A percentile compares a stretch with the other conserved stretches of the same genome.
These are phyloP conservation scores for Orychophragmus violaceus DNA, from an alignment of 345 rosid species.

Conservation along the genomic window DNA sequence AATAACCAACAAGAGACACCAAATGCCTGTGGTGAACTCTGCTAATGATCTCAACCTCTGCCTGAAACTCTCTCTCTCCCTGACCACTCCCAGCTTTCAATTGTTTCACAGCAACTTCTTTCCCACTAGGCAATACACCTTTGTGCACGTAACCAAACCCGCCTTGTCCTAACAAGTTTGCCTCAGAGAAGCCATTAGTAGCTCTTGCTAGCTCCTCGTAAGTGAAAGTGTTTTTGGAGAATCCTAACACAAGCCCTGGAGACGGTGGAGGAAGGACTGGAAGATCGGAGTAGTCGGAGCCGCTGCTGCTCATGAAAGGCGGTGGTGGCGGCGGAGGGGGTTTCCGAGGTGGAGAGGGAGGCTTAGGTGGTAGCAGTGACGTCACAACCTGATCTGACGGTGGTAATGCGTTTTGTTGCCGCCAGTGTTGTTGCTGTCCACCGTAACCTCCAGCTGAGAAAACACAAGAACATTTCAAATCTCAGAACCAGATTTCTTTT, in stretches of 20 bases:
- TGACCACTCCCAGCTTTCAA: slow-evolving; percentile 62
- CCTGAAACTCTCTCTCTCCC: slow-evolving; percentile 64
- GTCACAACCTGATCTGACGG: slow-evolving; percentile 38
- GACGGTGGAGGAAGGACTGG: slow-evolving; percentile 57
- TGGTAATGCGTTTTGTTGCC: slow-evolving; percentile 55
- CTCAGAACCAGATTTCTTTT: neutral
- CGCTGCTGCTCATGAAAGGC: slow-evolving; percentile 52
- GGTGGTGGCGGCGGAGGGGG: slow-evolving; percentile 40
- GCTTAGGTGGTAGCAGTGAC: slow-evolving; percentile 35
- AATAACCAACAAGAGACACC: slow-evolving; percentile 67
- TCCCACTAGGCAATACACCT: slow-evolving; percentile 59
- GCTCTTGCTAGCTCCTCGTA: slow-evolving; percentile 56
- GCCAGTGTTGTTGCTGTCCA: slow-evolving; percentile 57
- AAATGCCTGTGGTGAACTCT: slow-evolving; percentile 71
- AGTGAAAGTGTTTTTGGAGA: slow-evolving; percentile 63
- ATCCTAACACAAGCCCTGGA: slow-evolving; percentile 50
- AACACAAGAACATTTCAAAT: neutral
- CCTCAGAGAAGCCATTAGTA: slow-evolving; percentile 54
- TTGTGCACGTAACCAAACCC: slow-evolving; percentile 66
- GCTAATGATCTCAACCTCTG: slow-evolving; percentile 66
- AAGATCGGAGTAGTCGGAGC: slow-evolving; percentile 55
- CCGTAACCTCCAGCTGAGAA: slow-evolving; percentile 51
- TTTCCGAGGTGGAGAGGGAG: slow-evolving; percentile 31
- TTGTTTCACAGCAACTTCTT: slow-evolving; percentile 62
- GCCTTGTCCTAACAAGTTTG: slow-evolving; percentile 69